Conservation (phyloP, 352 stramenopile genomes). For the Phytophthora megakarya region DNA sequence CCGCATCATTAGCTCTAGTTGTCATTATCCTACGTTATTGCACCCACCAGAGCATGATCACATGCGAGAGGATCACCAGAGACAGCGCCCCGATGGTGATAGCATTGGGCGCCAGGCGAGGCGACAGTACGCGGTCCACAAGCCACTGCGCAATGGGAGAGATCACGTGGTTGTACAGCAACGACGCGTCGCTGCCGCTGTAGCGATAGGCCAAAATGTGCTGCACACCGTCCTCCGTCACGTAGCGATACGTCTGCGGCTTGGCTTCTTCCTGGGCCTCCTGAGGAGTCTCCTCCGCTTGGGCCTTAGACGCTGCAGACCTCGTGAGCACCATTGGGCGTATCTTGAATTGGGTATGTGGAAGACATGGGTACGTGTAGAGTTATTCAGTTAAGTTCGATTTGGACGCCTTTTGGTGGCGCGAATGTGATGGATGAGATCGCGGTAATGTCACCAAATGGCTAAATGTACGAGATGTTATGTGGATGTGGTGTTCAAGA, state of each 20-base stretch:
- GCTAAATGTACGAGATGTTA: neutral
- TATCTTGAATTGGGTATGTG: slow-evolving; percentile 20
- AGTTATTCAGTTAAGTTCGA: slow-evolving; percentile 5
- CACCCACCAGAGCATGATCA: slow-evolving; percentile 73
- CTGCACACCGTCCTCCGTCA: slow-evolving; percentile 72
- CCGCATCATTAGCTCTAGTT: slow-evolving; percentile 5
- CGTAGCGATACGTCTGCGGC: slow-evolving; percentile 56
- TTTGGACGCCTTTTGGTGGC: slow-evolving; percentile 10
- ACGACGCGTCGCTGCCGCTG: slow-evolving; percentile 80
- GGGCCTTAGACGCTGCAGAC: slow-evolving; percentile 15
- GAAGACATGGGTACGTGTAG: slow-evolving; percentile 13
- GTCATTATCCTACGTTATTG: neutral
- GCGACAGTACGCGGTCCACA: slow-evolving; percentile 75
- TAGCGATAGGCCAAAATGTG: slow-evolving; percentile 84
- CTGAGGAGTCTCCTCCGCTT: neutral
- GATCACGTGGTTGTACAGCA: slow-evolving; percentile 86
- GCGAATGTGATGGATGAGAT: slow-evolving; percentile 25
- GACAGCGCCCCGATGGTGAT: slow-evolving; percentile 82
- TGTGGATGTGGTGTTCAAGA: neutral
- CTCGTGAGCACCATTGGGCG: slow-evolving; percentile 35
- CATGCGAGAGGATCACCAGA: slow-evolving; percentile 72
- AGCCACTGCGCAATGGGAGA: slow-evolving; percentile 77
- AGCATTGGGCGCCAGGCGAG: slow-evolving; percentile 75
- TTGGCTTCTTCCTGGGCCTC: no score
- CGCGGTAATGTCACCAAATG: slow-evolving; percentile 12